phyloP scores from a whole-genome alignment of 257 asterid genomes.

The Solanum ossicruentum region DNA sequence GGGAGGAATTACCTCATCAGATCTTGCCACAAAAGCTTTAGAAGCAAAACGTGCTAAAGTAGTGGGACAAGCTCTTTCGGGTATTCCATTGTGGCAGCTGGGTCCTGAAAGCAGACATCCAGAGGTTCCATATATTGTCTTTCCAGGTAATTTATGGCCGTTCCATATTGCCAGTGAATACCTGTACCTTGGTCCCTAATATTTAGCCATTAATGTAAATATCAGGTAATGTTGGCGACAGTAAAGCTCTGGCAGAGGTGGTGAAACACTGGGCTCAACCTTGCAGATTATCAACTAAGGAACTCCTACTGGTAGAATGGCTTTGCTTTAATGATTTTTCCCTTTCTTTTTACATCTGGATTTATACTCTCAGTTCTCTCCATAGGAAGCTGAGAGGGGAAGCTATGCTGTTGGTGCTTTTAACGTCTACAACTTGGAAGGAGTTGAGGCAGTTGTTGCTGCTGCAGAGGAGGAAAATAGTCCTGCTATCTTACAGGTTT shows the following conservation, averaged over 20 bases:
- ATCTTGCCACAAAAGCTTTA: constrained; percentile 90
- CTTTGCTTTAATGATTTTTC: not conserved
- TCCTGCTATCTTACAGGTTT: constrained; percentile 96
- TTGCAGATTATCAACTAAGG: constrained; percentile 62
- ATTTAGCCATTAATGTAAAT: constrained; percentile 3
- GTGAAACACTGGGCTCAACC: constrained; percentile 71
- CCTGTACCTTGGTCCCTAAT: not conserved
- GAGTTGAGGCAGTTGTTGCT: constrained; percentile 87
- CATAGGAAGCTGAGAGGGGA: constrained; percentile 77
- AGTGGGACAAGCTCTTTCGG: constrained; percentile 93
- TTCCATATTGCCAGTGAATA: not conserved
- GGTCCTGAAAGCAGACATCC: constrained; percentile 98
- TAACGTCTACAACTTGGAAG: constrained; percentile 89
- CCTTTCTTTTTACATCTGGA: not conserved
- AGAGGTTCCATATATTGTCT: constrained; percentile 83
- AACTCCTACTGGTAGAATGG: constrained; percentile 63
- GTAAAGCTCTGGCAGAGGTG: constrained; percentile 78
- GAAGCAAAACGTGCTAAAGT: constrained; percentile 84
- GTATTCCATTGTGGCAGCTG: constrained; percentile 93
- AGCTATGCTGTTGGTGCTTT: constrained; percentile 94
- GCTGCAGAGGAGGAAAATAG: constrained; percentile 86
- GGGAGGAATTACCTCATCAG: constrained; percentile 99
- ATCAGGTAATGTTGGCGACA: constrained; percentile 94
- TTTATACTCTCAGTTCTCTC: constrained; percentile 11
- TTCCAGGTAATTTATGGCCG: constrained; percentile 53